These are phyloP conservation scores for Haplosporangium sp. DNA, from an alignment of 371 early-diverging fungal species.

Conservation along the genomic window DNA sequence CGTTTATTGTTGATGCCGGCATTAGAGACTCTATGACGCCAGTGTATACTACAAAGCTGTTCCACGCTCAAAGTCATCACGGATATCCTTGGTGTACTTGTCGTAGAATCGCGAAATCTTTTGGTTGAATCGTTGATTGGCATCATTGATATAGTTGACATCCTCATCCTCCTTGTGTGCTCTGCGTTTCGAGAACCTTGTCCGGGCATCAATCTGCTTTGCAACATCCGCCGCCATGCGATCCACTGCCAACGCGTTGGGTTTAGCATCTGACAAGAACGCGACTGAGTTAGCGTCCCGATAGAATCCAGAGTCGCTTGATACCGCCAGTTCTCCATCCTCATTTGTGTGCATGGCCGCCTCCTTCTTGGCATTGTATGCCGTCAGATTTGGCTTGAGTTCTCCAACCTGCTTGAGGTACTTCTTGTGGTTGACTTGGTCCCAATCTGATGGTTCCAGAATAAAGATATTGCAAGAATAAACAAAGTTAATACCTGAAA, in stretches of 20 bases:
- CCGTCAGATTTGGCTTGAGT: conserved; percentile 84
- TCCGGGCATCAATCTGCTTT: conserved; percentile 81
- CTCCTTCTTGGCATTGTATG: conserved; percentile 79
- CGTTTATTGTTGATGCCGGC: not conserved
- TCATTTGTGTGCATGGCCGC: conserved; percentile 44
- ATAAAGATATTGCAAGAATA: not conserved
- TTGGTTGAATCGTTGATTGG: conserved; percentile 95
- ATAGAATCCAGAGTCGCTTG: conserved; percentile 63
- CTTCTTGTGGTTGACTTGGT: conserved; percentile 88
- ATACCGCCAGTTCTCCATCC: conserved; percentile 43
- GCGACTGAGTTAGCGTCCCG: conserved; percentile 78
- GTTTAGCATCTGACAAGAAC: conserved; percentile 71
- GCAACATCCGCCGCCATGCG: conserved; percentile 78
- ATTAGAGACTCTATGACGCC: no score
- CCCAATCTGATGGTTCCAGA: conserved; percentile 69
- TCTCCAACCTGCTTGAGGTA: conserved; percentile 81
- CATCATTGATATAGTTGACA: conserved; percentile 96
- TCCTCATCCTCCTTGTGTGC: conserved; percentile 84
- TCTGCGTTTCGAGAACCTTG: conserved; percentile 77
- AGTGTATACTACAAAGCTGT: conserved; percentile 56
- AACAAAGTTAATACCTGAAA: no score
- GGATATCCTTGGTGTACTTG: conserved; percentile 92
- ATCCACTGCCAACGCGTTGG: conserved; percentile 75
- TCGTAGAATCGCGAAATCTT: conserved; percentile 95
- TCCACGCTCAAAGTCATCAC: conserved; percentile 89